Percentiles rank a stretch among this genome's conserved stretches.
phyloP scores from a whole-genome alignment of 371 early-diverging fungal genomes.

The Syncephalastrum sp. region DNA sequence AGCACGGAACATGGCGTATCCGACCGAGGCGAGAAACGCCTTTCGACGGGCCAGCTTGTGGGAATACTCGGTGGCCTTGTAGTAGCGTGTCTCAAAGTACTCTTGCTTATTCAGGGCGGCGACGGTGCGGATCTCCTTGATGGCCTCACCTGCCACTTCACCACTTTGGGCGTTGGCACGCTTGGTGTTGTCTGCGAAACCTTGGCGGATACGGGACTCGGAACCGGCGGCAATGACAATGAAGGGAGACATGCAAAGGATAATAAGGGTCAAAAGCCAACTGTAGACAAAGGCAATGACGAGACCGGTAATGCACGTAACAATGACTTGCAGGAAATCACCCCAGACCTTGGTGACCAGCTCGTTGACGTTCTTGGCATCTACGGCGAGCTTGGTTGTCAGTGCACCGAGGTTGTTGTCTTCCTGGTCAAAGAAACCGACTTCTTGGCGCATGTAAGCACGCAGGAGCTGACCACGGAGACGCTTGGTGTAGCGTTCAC shows the following conservation, averaged over 20 bases:
- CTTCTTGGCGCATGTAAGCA: constrained; percentile 76
- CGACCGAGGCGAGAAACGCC: constrained; percentile 54
- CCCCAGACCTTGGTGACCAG: constrained; percentile 70
- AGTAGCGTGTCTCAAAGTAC: constrained; percentile 58
- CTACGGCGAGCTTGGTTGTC: constrained; percentile 79
- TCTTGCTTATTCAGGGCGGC: constrained; percentile 69
- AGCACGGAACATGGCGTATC: constrained; percentile 60
- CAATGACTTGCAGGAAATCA: constrained; percentile 54
- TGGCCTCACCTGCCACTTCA: constrained; percentile 74
- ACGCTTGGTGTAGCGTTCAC: constrained; percentile 62
- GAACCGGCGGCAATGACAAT: constrained; percentile 30
- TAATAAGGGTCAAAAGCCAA: constrained; percentile 54
- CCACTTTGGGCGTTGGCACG: constrained; percentile 61
- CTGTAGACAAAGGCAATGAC: constrained; percentile 37
- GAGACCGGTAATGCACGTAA: constrained; percentile 45
- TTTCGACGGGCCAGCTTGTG: constrained; percentile 57
- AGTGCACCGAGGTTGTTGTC: constrained; percentile 83
- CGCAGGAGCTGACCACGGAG: constrained; percentile 60
- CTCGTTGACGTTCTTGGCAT: constrained; percentile 71
- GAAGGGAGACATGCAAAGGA: constrained; percentile 44
- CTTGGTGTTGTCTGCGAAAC: constrained; percentile 52
- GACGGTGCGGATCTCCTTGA: constrained; percentile 81
- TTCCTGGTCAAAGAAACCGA: constrained; percentile 84
- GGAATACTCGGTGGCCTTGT: constrained; percentile 55
- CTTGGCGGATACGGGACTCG: constrained; percentile 28